phyloP scores from a whole-genome alignment of 208 protist species.

The Crithidia mellificae region DNA sequence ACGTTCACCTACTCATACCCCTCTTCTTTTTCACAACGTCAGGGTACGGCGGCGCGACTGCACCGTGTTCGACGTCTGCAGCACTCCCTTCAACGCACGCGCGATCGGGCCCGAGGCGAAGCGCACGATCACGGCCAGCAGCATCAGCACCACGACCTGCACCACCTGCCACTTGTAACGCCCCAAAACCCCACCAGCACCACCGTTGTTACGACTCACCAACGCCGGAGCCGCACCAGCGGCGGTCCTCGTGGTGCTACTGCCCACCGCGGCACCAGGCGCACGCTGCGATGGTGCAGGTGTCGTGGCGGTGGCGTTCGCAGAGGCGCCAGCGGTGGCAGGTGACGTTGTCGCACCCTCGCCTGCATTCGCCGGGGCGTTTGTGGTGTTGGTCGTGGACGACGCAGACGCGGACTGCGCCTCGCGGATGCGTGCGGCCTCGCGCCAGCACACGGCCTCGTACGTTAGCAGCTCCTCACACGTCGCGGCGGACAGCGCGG shows the following conservation, averaged over 20 bases:
- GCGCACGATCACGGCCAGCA: conserved; percentile 34
- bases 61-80: conserved; percentile 21
- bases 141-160: conserved; percentile 17
- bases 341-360: background rate
- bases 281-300: no score
- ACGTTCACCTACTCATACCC: background rate
- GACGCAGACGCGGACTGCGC: background rate
- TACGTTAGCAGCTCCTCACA: conserved; percentile 7
- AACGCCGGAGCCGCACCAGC: background rate
- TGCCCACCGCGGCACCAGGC: no score
- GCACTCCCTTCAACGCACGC: conserved; percentile 16
- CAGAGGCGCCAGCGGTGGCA: no score
- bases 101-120: conserved; percentile 28
- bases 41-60: conserved; percentile 34
- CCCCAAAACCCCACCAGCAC: conserved; percentile 1
- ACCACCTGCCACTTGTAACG: conserved; percentile 31
- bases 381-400: background rate
- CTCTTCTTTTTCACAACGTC: conserved; percentile 21
- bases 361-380: background rate
- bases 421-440: conserved; percentile 6
- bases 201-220: background rate
- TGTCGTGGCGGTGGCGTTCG: no score
- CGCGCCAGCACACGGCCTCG: conserved; percentile 17
- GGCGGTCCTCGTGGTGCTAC: no score
- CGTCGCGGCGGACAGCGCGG: background rate